Evolutionary conservation across 495 filamentous ascomycete genomes (phyloP).

Genomic region (Recurvomyces mirabilis): DNA sequence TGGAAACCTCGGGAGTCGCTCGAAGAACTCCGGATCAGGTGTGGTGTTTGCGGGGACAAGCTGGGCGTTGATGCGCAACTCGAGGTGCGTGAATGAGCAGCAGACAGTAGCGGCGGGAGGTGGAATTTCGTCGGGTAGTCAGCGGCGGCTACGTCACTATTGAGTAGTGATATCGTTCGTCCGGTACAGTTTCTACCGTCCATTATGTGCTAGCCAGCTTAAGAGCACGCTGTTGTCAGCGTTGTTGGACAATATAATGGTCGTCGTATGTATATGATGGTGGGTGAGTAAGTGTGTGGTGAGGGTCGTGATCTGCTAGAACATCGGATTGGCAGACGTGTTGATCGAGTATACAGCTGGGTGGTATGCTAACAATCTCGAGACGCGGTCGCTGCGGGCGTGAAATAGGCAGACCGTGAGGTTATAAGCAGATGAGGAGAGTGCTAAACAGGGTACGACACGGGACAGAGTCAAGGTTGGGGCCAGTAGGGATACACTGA

Average conservation of each 20-base stretch:
- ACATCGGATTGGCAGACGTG: no score
- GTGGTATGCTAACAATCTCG: background rate
- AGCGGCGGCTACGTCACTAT: constrained; percentile 15
- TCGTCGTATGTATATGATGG: no score
- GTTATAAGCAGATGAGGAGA: no score
- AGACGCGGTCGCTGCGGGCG: no score
- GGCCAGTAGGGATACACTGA: background rate
- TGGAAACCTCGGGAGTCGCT: constrained; percentile 26
- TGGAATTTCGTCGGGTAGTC: constrained; percentile 2
- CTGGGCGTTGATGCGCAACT: constrained; percentile 31
- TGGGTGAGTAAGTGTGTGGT: background rate
- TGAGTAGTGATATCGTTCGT: constrained; percentile 22
- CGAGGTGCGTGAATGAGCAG: constrained; percentile 25
- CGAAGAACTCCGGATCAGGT: constrained; percentile 27
- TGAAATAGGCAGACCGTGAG: background rate
- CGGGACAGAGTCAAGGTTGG: background rate
- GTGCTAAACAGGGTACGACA: background rate
- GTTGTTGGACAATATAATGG: background rate
- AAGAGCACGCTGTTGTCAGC: background rate
- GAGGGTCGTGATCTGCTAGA: background rate
- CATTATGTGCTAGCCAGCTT: constrained; percentile 19
- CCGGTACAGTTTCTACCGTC: constrained; percentile 21
- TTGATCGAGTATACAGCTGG: background rate
- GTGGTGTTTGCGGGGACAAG: constrained; percentile 30
- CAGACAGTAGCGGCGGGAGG: background rate